Conservation (phyloP, 1,139 yeast genomes). For the Arxiozyma telluris region DNA sequence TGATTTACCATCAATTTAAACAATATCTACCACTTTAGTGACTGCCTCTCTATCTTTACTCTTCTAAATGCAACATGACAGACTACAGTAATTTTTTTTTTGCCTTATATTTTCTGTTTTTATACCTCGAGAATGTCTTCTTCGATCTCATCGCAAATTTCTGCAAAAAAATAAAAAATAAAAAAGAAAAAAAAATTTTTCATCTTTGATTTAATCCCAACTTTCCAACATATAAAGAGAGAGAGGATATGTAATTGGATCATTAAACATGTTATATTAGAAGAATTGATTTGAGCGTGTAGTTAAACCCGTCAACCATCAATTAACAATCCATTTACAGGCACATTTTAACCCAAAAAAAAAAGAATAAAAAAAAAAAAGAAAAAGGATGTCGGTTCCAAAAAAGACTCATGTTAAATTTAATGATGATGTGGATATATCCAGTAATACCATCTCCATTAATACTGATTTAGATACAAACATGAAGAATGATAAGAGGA, state of each 20-base stretch:
- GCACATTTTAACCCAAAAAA: not conserved
- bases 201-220: not conserved
- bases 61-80: no score
- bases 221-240: not conserved
- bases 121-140: not conserved
- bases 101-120: no score
- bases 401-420: conserved; percentile 15
- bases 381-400: not conserved
- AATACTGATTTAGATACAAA: not conserved
- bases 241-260: not conserved
- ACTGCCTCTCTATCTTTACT: no score
- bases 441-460: not conserved
- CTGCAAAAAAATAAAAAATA: no score
- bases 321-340: not conserved
- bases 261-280: no score
- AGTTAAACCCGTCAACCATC: not conserved
- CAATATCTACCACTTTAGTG: no score
- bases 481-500: not conserved
- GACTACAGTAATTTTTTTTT: no score
- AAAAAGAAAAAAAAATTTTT: no score
- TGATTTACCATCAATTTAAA: no score
- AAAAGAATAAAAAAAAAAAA: not conserved
- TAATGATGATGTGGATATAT: conserved; percentile 10
- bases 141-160: not conserved
- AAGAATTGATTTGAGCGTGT: no score